Conservation (phyloP, 768 basidiomycete species). For the Suillus luteus region DNA sequence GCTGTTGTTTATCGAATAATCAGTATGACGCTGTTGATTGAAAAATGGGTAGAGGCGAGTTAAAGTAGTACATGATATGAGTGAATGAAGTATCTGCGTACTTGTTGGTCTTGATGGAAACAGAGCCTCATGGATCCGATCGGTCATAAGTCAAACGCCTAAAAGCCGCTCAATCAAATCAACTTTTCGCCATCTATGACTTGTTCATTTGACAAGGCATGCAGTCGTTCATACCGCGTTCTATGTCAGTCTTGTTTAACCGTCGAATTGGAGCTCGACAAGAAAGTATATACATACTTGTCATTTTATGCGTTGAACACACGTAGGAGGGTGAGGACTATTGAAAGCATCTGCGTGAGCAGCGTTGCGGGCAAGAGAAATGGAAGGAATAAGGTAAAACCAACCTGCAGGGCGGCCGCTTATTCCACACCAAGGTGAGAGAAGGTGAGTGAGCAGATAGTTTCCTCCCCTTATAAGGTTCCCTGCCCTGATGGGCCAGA, state of each 20-base stretch:
- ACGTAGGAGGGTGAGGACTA: too few relatives aligned
- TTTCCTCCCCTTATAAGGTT: too few relatives aligned
- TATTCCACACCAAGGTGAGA: too few relatives aligned
- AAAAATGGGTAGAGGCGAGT: background rate
- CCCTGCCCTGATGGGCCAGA: too few relatives aligned
- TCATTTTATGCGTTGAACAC: too few relatives aligned
- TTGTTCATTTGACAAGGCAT: background rate
- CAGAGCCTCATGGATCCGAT: background rate
- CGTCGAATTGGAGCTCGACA: background rate
- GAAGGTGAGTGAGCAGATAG: too few relatives aligned
- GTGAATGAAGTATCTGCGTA: background rate
- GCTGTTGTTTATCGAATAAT: background rate
- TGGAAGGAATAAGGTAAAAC: too few relatives aligned
- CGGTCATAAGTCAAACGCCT: background rate
- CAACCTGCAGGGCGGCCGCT: too few relatives aligned
- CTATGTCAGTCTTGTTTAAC: background rate
- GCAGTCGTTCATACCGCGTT: background rate
- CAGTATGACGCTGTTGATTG: background rate
- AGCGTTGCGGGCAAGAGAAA: too few relatives aligned
- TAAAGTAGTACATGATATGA: background rate
- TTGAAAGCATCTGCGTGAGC: too few relatives aligned
- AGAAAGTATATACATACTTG: background rate
- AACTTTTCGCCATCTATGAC: background rate
- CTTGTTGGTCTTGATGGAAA: background rate
- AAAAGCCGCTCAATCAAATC: background rate